Base-by-base conservation (phyloP, 371 early-diverging fungal species). In the Mucor racemosus region DNA sequence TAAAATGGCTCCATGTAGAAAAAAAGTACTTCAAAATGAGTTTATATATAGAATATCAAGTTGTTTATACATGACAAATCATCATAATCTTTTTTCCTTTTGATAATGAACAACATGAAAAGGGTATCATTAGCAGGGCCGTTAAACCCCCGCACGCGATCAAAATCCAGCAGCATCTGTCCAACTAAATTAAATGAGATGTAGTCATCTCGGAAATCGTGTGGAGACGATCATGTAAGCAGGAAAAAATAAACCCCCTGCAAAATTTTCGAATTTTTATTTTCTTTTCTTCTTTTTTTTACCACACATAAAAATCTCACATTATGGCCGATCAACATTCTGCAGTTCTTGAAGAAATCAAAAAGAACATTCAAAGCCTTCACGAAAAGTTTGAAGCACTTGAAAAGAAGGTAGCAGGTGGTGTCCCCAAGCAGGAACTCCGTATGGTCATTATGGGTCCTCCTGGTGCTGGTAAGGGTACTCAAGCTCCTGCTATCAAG, bases 401-500 rank as follows among this genome's bases (percentile, higher is more conserved):
- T 59, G 84, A 84, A 60, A 77, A 84, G 71, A 77, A 84, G 77
- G 76, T 84, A 10, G 71, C 70, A 35, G 75, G 72, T 11, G 78
- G 78, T 50, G 60, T 76, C 38, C 80, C 80, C 58, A 78, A 77
- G 68, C 64, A 78, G 59, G 72, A 73, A 60, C 84, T 93, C 54
- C 91, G 94, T 77, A 92, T 92, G 95, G 91, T 98, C 82, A 90
- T 98, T 84, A 94, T 98, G 92, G 99, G 99, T 59, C 97, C 99
- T 54, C 99, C 98, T 65, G 95, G 95, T 76, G 91, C 97, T 55
- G 98, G 97, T 90, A 99, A 99, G 89, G 99, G 99, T 44, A 99
- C 99, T 64, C 99, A 99, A 88, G 93, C 98, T 31, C 97, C 97
- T 61, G 83, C 82, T 60, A 95, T 99, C 86, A 94, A 95, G 89